A percentile compares a stretch with the other conserved stretches of the same genome.
Conservation (phyloP, 495 filamentous ascomycete species). For the Aspergillus funiculosus region DNA sequence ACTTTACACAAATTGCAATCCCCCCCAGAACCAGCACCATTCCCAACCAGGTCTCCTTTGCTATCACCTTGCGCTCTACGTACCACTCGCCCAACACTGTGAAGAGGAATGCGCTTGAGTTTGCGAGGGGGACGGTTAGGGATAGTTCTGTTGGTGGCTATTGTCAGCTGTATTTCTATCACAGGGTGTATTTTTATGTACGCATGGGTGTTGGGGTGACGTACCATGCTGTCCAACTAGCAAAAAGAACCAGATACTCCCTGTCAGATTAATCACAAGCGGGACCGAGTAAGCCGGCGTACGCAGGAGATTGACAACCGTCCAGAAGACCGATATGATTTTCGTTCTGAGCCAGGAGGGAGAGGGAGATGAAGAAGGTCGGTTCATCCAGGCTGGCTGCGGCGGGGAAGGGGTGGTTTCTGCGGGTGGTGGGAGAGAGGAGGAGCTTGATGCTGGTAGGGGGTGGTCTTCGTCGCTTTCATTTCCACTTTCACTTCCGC, state of each 20-base stretch:
- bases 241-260: slow-evolving; percentile 96
- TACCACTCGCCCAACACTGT: slow-evolving; percentile 95
- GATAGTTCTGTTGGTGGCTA: slow-evolving; percentile 60
- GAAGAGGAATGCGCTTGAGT: slow-evolving; percentile 89
- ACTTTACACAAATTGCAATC: slow-evolving; percentile 80
- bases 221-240: slow-evolving; percentile 86
- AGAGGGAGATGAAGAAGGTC: slow-evolving; percentile 1
- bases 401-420: slow-evolving; percentile 7
- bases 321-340: slow-evolving; percentile 56
- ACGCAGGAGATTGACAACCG: slow-evolving; percentile 67
- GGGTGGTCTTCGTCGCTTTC: slow-evolving; percentile 23
- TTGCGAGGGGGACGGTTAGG: slow-evolving; percentile 89
- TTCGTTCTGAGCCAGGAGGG: slow-evolving; percentile 49
- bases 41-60: slow-evolving; percentile 81
- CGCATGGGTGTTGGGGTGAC: slow-evolving; percentile 25
- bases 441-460: no score
- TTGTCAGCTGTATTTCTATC: neutral
- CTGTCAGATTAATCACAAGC: slow-evolving; percentile 82
- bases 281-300: slow-evolving; percentile 82
- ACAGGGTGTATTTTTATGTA: neutral
- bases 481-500: no score
- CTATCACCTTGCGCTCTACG: slow-evolving; percentile 84
- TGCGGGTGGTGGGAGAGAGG: neutral
- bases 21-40: slow-evolving; percentile 76
- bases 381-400: slow-evolving; percentile 24